These are phyloP conservation scores for Chrysoporthe deuterocubensis DNA, from an alignment of 2,329 filamentous ascomycete genomes.

Conservation along the genomic window DNA sequence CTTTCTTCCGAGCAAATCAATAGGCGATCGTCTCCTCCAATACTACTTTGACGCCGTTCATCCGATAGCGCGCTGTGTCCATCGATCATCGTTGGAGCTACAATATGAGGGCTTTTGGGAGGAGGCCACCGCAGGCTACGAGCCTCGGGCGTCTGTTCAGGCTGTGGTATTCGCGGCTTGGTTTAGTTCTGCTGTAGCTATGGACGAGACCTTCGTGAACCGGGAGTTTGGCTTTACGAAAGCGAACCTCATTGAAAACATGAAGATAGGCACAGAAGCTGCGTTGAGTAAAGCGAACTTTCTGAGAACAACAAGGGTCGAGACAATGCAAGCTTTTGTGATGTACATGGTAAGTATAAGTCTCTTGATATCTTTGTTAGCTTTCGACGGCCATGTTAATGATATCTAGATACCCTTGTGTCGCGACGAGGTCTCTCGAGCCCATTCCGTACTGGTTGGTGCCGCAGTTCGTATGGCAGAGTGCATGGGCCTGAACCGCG, in stretches of 20 bases:
- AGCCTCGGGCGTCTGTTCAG: conserved; percentile 67
- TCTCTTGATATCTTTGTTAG: not conserved
- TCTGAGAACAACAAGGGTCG: conserved; percentile 70
- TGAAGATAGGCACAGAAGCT: conserved; percentile 69
- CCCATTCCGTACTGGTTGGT: conserved; percentile 73
- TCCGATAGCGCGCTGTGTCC: conserved; percentile 68
- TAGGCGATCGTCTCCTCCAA: conserved; percentile 64
- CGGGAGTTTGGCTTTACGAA: conserved; percentile 60
- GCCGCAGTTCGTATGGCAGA: conserved; percentile 75
- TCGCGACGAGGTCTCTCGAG: conserved; percentile 71
- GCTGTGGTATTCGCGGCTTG: conserved; percentile 71
- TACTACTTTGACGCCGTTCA: conserved; percentile 74
- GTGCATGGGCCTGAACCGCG: conserved; percentile 77
- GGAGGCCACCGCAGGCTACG: conserved; percentile 59
- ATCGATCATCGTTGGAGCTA: conserved; percentile 68
- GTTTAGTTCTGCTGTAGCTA: conserved; percentile 70
- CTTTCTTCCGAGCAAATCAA: conserved; percentile 61
- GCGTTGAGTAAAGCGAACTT: conserved; percentile 73
- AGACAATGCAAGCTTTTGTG: conserved; percentile 76
- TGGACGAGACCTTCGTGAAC: conserved; percentile 58
- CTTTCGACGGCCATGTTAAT: conserved; percentile 31
- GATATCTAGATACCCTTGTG: conserved; percentile 67
- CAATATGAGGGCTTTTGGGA: conserved; percentile 70
- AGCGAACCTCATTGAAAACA: conserved; percentile 60
- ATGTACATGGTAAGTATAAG: conserved; percentile 67